A percentile compares a stretch with the other conserved stretches of the same genome.
phyloP scores from a whole-genome alignment of 441 rosid genomes.

The Gossypium lobatum region DNA sequence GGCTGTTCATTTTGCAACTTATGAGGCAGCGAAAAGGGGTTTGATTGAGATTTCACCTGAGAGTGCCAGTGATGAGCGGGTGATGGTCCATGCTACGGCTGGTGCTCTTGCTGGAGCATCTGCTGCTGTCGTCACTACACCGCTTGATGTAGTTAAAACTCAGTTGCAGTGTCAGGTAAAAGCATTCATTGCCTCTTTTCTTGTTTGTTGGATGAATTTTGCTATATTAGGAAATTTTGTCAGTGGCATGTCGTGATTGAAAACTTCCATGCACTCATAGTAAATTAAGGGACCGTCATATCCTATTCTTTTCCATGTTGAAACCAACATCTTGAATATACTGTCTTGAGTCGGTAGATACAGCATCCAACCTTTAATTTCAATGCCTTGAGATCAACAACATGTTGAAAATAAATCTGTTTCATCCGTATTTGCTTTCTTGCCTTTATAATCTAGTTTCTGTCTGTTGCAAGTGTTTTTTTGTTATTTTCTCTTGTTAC shows the following conservation, averaged over 20 bases:
- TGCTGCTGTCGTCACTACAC: conserved; percentile 75
- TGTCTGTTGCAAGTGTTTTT: neutral
- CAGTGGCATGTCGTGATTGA: neutral
- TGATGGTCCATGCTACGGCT: conserved; percentile 82
- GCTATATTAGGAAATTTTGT: conserved; percentile 1
- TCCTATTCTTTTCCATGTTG: neutral
- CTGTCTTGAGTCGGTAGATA: neutral
- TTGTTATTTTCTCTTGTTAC: neutral
- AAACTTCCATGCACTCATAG: neutral
- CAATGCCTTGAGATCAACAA: neutral
- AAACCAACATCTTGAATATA: neutral
- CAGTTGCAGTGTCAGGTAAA: conserved; percentile 93
- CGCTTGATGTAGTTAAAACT: conserved; percentile 87
- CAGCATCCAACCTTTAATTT: neutral
- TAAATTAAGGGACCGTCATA: neutral
- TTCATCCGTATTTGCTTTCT: neutral
- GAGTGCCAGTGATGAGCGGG: conserved; percentile 53
- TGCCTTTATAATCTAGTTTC: conserved; percentile 1
- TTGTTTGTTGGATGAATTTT: neutral
- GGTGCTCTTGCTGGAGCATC: conserved; percentile 84
- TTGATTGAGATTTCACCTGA: conserved; percentile 64
- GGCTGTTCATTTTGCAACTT: conserved; percentile 76
- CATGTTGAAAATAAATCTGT: neutral
- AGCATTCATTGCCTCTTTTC: neutral
- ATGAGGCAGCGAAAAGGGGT: conserved; percentile 72